phyloP scores from a whole-genome alignment of 179 eudicot species.

The Beta lomatogona region DNA sequence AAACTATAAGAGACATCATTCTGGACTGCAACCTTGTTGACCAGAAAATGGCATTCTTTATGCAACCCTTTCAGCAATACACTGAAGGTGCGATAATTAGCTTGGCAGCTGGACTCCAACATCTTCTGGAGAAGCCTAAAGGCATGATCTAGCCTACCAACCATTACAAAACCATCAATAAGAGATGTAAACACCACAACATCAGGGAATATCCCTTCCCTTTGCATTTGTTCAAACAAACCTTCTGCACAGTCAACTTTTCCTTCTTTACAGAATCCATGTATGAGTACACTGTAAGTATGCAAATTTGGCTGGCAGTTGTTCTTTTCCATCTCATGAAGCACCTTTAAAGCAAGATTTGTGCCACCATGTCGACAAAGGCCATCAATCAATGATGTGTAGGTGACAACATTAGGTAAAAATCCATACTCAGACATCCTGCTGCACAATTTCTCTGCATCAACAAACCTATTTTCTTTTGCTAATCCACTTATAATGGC shows the following conservation, averaged over 20 bases:
- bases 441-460: constrained; percentile 52
- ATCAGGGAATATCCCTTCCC: constrained; percentile 59
- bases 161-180: constrained; percentile 59
- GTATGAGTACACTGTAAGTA: constrained; percentile 64
- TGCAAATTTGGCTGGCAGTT: constrained; percentile 57
- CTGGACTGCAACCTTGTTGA: constrained; percentile 45
- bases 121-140: constrained; percentile 52
- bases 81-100: constrained; percentile 52
- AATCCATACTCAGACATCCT: constrained; percentile 47
- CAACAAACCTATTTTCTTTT: constrained; percentile 45
- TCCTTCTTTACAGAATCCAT: constrained; percentile 68
- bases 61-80: constrained; percentile 58
- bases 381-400: constrained; percentile 66
- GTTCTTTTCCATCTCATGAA: constrained; percentile 57
- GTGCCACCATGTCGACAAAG: constrained; percentile 56
- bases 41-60: constrained; percentile 40
- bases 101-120: constrained; percentile 47
- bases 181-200: constrained; percentile 62
- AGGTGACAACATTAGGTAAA: constrained; percentile 60
- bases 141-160: constrained; percentile 57
- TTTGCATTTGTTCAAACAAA: constrained; percentile 57
- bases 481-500: constrained; percentile 59
- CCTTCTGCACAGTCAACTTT: constrained; percentile 56
- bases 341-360: constrained; percentile 55
- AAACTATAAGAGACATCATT: constrained; percentile 38